Evolutionary conservation across 1,284 basidiomycete genomes (phyloP), one percentile per base, ranked within the genome.

Genomic region (Apiotrichum domesticum): DNA sequence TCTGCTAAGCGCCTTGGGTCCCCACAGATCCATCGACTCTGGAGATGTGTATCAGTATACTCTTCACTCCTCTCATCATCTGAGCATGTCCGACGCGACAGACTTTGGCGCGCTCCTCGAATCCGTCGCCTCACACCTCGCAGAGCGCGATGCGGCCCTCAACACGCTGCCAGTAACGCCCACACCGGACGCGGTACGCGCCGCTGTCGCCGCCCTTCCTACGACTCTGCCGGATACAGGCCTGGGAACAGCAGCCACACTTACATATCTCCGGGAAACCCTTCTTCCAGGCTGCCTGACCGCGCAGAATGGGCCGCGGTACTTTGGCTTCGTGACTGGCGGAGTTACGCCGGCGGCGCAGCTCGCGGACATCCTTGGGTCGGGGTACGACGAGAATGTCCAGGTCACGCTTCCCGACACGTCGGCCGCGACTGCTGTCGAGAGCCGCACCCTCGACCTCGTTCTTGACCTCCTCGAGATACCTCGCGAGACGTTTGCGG

Each of bases 321-420:
- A 80, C 62, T 81, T 77, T 63, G 80, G 80, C 0, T 79, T 82
- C 56, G 78, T 81, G 4, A 78, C 75, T 3, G 79, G 79, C 13
- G 79, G 79, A 1, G 71, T 74, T 2, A 73, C 76, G 13, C 73
- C 76, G 0, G 74, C 77, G 0, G 77, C 80, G 4, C 77, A 79
- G 57, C 62, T 80, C 9, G 75, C 77, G 2, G 77, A 78, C 54
- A 67, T 77, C 15, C 61, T 78, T 4, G 66, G 70, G 0, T 58
- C 63, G 51, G 73, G 66, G 54, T 74, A 73, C 46, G 79, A 81
- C 56, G 77, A 78, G 53, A 81, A 80, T 58, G 79, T 79, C 6
- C 79, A 80, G 57, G 76, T 80, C 3, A 75, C 77, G 42, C 61
- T 78, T 42, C 74, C 76, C 2, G 71, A 73, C 21, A 71, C 74